These are phyloP conservation scores for Malus hybrid DNA, from an alignment of 331 rosid species.

Conservation along the genomic window DNA sequence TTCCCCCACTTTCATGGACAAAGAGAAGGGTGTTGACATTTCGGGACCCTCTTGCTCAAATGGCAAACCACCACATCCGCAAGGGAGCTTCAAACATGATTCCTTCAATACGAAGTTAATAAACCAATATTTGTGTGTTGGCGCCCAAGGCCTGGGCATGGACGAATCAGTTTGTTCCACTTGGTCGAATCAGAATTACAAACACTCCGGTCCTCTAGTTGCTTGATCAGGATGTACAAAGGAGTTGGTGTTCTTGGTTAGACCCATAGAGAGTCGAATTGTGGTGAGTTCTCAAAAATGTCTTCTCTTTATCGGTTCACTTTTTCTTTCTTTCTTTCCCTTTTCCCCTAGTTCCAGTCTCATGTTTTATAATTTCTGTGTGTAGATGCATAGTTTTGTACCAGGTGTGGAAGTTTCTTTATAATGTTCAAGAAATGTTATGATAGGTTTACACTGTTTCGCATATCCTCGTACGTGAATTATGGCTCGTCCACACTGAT, in stretches of 20 bases:
- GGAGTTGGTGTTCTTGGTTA: not conserved
- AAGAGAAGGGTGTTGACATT: constrained; percentile 26
- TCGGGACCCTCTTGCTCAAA: constrained; percentile 34
- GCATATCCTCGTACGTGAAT: not conserved
- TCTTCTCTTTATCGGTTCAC: not conserved
- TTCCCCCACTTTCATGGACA: constrained; percentile 36
- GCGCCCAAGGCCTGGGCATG: constrained; percentile 51
- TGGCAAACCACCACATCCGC: constrained; percentile 7
- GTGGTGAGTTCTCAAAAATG: not conserved
- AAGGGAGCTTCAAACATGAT: constrained; percentile 22
- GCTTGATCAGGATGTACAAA: constrained; percentile 23
- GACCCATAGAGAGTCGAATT: constrained; percentile 2
- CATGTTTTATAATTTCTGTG: not conserved
- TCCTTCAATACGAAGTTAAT: constrained; percentile 55
- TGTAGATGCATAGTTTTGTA: not conserved
- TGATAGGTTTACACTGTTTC: not conserved
- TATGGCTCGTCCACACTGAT: not conserved
- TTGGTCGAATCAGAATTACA: constrained; percentile 23
- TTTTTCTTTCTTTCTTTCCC: not conserved
- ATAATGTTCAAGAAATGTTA: not conserved
- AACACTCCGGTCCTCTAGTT: constrained; percentile 42
- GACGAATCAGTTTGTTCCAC: constrained; percentile 43
- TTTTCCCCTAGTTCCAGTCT: not conserved
- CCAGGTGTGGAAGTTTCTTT: not conserved
- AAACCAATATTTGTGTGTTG: constrained; percentile 60